Percentiles rank a stretch among this genome's conserved stretches.
Evolutionary conservation across 257 asterid species (phyloP).

Genomic region (Voacanga thouarsii): DNA sequence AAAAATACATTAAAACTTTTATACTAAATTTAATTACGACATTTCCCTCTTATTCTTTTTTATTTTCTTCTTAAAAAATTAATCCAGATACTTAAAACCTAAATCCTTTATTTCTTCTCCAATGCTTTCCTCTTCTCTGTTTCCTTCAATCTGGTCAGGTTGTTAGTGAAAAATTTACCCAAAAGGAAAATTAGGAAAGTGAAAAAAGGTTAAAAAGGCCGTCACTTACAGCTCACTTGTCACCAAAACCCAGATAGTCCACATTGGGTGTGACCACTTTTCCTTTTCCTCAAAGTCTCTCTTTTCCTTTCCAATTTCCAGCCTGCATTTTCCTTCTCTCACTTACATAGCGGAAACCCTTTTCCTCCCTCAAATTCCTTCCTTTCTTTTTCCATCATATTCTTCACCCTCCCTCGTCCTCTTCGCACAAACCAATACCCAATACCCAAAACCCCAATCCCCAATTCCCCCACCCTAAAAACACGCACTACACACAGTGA

Average conservation of each 20-base stretch:
- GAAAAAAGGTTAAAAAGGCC: neutral
- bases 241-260: neutral
- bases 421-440: too few relatives aligned
- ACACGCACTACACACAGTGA: neutral
- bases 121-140: too few relatives aligned
- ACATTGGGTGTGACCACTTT: neutral
- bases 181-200: neutral
- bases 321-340: neutral
- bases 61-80: too few relatives aligned
- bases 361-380: neutral
- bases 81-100: too few relatives aligned
- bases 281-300: neutral
- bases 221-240: neutral
- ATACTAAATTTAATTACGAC: too few relatives aligned
- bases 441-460: too few relatives aligned
- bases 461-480: too few relatives aligned
- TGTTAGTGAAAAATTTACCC: too few relatives aligned
- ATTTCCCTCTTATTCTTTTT: too few relatives aligned
- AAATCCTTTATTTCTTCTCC: too few relatives aligned
- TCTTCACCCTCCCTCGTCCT: constrained; percentile 5
- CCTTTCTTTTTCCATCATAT: neutral
- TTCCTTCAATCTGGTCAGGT: too few relatives aligned
- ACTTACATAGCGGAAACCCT: neutral
- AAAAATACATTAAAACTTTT: too few relatives aligned
- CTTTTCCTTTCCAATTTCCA: neutral